Evolutionary conservation across 371 early-diverging fungal genomes (phyloP), one percentile per base, ranked within the genome.

Genomic region (Rhizopus arrhizus): DNA sequence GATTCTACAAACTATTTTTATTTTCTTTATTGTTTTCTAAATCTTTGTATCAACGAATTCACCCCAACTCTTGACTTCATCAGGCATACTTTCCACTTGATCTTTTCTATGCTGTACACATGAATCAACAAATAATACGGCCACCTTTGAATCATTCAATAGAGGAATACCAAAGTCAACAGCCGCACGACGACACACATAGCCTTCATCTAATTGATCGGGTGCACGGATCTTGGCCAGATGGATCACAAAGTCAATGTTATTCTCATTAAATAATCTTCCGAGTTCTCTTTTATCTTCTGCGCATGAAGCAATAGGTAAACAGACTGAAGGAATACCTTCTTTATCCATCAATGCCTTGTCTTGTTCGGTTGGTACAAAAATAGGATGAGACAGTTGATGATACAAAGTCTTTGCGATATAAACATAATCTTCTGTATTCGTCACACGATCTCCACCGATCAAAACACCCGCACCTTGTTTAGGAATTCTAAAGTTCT

Each of bases 201-300:
- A 98, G 46, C 97, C 98, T 70, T 91, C 85, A 98, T 92, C 81
- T 96, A 98, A 65, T 89, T 88, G 36, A 96, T 95, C 57, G 96
- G 97, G 47, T 97, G 89, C 53, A 97, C 90, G 92, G 87, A 97
- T 47, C 89, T 81, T 95, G 35, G 96, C 96, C 83, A 97, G 82
- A 76, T 98, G 97, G 83, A 96, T 91, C 83, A 97, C 97, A 73
- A 98, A 80, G 70, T 97, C 98, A 68, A 98, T 97, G 83, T 95
- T 97, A 71, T 95, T 96, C 85, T 98, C 95, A 85, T 86, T 96
- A 29, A 93, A 93, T 16, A 74, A 70, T 60, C 77, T 63, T 56
- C 85, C 83, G 69, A 87, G 78, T 31, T 67, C 72, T 62, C 80
- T 81, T 65, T 80, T 78, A 65, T 84, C 69, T 32, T 66, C 74